Percentiles rank a stretch among this genome's conserved stretches.
Conservation (phyloP, 352 stramenopile species). For the Phytophthora pisi region DNA sequence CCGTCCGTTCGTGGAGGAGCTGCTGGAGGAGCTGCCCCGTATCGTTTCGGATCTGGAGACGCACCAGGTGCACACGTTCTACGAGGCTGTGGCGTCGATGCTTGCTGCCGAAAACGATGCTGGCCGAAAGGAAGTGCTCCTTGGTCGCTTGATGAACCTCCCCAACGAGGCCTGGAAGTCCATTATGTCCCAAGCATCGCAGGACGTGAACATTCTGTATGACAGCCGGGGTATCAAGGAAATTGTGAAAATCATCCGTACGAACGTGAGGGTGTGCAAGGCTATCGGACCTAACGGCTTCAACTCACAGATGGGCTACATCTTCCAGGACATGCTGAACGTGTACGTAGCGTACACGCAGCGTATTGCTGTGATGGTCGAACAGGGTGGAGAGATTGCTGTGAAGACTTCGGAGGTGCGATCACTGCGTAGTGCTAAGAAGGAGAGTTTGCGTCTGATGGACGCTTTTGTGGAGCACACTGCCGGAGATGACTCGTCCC, state of each 20-base stretch:
- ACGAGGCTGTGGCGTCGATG: slow-evolving; percentile 96
- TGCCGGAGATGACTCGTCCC: slow-evolving; percentile 67
- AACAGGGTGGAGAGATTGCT: slow-evolving; percentile 92
- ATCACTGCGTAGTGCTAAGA: slow-evolving; percentile 96
- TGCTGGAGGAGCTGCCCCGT: slow-evolving; percentile 93
- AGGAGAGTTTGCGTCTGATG: slow-evolving; percentile 96
- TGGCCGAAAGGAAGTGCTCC: slow-evolving; percentile 90
- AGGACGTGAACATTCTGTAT: slow-evolving; percentile 84
- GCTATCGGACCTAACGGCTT: slow-evolving; percentile 95
- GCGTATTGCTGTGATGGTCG: slow-evolving; percentile 92
- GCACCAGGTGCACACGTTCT: slow-evolving; percentile 99
- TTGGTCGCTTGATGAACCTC: slow-evolving; percentile 96
- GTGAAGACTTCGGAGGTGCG: slow-evolving; percentile 94
- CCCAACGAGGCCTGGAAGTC: slow-evolving; percentile 93
- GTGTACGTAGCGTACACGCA: slow-evolving; percentile 99
- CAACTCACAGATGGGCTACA: slow-evolving; percentile 96
- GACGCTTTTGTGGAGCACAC: slow-evolving; percentile 95
- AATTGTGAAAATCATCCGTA: slow-evolving; percentile 99
- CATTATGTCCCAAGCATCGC: slow-evolving; percentile 80
- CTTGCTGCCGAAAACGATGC: slow-evolving; percentile 76
- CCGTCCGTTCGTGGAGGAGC: slow-evolving; percentile 96
- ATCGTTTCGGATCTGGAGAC: slow-evolving; percentile 98
- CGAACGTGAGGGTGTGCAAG: slow-evolving; percentile 96
- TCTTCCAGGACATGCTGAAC: slow-evolving; percentile 99
- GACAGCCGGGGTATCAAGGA: slow-evolving; percentile 83